A percentile compares a stretch with the other conserved stretches of the same genome.
Conservation (phyloP, 768 basidiomycete species). For the Russula abietina region DNA sequence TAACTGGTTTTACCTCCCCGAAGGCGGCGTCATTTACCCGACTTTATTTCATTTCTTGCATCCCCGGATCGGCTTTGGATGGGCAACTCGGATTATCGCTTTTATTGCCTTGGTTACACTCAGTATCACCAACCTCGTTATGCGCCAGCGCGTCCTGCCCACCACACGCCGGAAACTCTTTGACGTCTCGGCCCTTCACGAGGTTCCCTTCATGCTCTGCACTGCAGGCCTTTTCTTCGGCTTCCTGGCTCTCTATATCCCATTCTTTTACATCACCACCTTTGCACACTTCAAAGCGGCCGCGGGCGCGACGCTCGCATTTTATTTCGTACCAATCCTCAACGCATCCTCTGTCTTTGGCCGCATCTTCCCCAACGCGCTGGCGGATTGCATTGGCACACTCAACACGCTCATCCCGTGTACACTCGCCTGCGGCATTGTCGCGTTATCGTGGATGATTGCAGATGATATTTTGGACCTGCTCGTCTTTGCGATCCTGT, state of each 20-base stretch:
- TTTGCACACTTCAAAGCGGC: constrained; percentile 24
- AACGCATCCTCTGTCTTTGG: constrained; percentile 31
- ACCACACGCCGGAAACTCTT: constrained; percentile 24
- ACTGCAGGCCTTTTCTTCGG: constrained; percentile 24
- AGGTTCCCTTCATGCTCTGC: constrained; percentile 27
- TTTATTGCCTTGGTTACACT: constrained; percentile 27
- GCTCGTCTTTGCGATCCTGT: constrained; percentile 33
- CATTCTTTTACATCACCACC: constrained; percentile 29
- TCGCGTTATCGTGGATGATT: constrained; percentile 32
- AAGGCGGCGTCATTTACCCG: constrained; percentile 29
- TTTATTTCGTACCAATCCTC: constrained; percentile 31
- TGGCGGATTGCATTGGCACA: constrained; percentile 31
- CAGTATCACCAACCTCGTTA: constrained; percentile 23
- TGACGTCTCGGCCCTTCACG: constrained; percentile 20
- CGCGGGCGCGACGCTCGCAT: constrained; percentile 25
- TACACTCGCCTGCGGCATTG: constrained; percentile 26
- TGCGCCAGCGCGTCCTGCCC: constrained; percentile 24
- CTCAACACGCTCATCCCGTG: constrained; percentile 29
- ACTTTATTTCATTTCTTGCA: constrained; percentile 30
- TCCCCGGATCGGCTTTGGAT: constrained; percentile 28
- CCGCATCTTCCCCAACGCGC: constrained; percentile 30
- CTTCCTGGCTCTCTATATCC: constrained; percentile 26
- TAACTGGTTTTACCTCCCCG: neutral
- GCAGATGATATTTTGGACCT: constrained; percentile 28
- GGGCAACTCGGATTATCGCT: constrained; percentile 29